These are phyloP conservation scores for Lignosus rhinocerotis DNA, from an alignment of 1,284 basidiomycete genomes.

Conservation along the genomic window DNA sequence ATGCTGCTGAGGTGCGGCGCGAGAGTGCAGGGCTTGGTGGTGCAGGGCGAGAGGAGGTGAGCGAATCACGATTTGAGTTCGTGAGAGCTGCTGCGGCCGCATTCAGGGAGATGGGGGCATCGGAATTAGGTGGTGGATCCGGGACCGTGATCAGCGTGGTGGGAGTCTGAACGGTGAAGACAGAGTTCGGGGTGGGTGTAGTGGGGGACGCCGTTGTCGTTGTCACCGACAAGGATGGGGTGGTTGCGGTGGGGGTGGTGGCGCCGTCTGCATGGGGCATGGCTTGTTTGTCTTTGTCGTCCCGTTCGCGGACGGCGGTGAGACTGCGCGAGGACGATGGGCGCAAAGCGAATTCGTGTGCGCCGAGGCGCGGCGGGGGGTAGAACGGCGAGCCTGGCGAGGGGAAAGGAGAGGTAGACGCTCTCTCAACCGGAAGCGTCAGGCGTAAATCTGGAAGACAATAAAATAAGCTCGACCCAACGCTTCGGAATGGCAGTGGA, in stretches of 20 bases:
- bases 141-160: constrained; percentile 25
- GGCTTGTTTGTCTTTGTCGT: constrained; percentile 19
- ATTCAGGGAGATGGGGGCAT: constrained; percentile 19
- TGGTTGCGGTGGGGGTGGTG: constrained; percentile 24
- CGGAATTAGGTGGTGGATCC: constrained; percentile 18
- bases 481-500: constrained; percentile 3
- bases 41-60: constrained; percentile 60
- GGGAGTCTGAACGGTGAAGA: constrained; percentile 23
- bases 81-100: constrained; percentile 20
- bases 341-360: constrained; percentile 65
- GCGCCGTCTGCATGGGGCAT: constrained; percentile 26
- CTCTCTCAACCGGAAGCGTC: constrained; percentile 45
- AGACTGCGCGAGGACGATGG: constrained; percentile 35
- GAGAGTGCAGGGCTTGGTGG: constrained; percentile 65
- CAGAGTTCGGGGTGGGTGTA: constrained; percentile 27
- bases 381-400: constrained; percentile 67
- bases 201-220: constrained; percentile 23
- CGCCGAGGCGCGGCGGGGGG: constrained; percentile 60
- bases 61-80: constrained; percentile 34
- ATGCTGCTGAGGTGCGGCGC: constrained; percentile 50
- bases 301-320: constrained; percentile 24
- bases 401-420: constrained; percentile 61
- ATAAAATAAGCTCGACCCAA: constrained; percentile 19
- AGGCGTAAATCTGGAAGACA: constrained; percentile 37
- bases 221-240: constrained; percentile 14